Percentiles rank a stretch among this genome's conserved stretches.
These are phyloP conservation scores for Trypanosoma conorhini DNA, from an alignment of 208 protist genomes.

Conservation along the genomic window DNA sequence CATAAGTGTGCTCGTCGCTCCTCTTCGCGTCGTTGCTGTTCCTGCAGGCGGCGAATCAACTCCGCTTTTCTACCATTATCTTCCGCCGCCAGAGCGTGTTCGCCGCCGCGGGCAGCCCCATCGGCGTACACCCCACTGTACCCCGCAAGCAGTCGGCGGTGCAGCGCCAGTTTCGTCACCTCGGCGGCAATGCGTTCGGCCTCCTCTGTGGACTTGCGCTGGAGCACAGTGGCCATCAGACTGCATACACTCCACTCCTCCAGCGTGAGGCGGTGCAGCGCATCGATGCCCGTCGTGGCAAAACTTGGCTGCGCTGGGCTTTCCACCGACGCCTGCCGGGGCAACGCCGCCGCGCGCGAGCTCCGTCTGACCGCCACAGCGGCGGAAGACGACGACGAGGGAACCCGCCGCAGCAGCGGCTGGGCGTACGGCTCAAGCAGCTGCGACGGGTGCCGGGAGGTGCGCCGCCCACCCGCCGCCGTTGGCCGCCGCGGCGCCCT, in stretches of 20 bases:
- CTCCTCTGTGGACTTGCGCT: slow-evolving; percentile 22
- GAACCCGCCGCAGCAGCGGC: background rate
- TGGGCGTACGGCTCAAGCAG: background rate
- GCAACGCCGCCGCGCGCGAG: background rate
- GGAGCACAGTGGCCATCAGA: slow-evolving; percentile 21
- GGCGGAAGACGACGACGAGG: background rate
- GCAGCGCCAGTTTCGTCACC: slow-evolving; percentile 14
- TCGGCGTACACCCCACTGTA: slow-evolving; percentile 33
- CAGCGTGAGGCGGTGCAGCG: slow-evolving; percentile 8
- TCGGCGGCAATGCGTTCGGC: slow-evolving; percentile 20
- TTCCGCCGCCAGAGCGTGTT: background rate
- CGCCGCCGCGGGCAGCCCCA: background rate
- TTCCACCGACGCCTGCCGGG: slow-evolving; percentile 1
- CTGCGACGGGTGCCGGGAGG: background rate
- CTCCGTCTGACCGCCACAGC: background rate
- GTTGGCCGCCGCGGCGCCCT: background rate
- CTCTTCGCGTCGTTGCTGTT: slow-evolving; percentile 1
- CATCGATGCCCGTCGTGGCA: background rate
- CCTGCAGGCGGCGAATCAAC: slow-evolving; percentile 21
- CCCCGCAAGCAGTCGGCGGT: slow-evolving; percentile 21
- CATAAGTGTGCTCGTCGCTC: background rate
- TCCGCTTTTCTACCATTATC: slow-evolving; percentile 1
- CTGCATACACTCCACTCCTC: slow-evolving; percentile 31
- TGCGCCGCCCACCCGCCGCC: background rate
- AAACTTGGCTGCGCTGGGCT: background rate